Percentiles rank a stretch among this genome's conserved stretches.
These are phyloP conservation scores for Schizothecium vesticola DNA, from an alignment of 495 filamentous ascomycete genomes.

Conservation along the genomic window DNA sequence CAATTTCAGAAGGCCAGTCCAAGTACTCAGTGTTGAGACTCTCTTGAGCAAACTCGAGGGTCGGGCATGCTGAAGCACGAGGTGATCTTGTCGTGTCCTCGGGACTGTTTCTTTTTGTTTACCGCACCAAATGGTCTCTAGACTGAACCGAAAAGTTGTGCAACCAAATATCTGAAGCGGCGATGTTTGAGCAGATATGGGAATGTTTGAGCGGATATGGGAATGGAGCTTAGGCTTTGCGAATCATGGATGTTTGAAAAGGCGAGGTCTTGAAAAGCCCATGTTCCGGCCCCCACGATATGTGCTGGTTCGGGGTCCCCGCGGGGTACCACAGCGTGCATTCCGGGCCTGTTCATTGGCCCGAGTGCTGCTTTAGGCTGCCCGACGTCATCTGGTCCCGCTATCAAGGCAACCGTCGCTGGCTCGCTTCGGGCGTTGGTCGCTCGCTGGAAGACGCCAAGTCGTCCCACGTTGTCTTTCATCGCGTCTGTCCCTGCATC, in stretches of 20 bases:
- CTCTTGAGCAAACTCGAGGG: no score
- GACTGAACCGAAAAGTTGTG: background rate
- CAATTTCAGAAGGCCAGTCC: background rate
- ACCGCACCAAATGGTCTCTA: no score
- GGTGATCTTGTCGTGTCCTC: no score
- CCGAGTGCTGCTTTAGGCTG: background rate
- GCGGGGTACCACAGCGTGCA: background rate
- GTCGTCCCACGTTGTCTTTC: background rate
- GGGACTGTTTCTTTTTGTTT: background rate
- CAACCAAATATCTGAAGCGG: background rate
- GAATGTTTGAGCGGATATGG: background rate
- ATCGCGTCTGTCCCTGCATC: background rate
- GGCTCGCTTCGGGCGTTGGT: background rate
- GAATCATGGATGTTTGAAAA: background rate
- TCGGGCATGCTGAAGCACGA: no score
- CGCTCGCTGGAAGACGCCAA: background rate
- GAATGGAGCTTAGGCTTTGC: background rate
- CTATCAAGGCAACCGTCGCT: background rate
- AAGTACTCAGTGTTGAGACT: background rate
- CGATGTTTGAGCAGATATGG: background rate
- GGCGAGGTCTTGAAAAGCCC: background rate
- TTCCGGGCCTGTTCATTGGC: background rate
- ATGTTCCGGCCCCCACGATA: background rate
- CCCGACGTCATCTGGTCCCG: slow-evolving; percentile 5
- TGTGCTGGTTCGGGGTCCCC: background rate